Percentiles rank a stretch among this genome's conserved stretches.
phyloP scores from a whole-genome alignment of 106 monocot genomes.

The Triglochin maritima region DNA sequence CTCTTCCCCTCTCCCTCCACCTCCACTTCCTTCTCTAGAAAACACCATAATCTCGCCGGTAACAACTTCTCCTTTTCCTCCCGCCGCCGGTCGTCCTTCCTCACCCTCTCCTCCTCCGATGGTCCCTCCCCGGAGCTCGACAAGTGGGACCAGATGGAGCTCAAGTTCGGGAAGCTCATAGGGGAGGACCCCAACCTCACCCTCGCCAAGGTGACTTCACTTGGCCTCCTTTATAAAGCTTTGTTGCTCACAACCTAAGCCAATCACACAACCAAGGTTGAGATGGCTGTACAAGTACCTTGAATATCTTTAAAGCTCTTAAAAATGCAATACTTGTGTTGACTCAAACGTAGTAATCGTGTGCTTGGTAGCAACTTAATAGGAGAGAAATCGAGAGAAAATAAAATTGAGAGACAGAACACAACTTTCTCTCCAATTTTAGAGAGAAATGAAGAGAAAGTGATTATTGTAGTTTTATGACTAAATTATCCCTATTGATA shows the following conservation, averaged over 20 bases:
- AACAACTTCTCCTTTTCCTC: constrained; percentile 12
- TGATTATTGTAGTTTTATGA: too few species aligned
- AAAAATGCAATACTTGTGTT: not conserved
- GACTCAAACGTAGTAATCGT: too few species aligned
- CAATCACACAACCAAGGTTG: too few species aligned
- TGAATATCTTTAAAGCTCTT: not conserved
- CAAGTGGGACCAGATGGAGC: constrained; percentile 88
- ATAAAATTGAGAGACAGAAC: too few species aligned
- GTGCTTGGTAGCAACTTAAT: too few species aligned
- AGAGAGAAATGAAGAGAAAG: too few species aligned
- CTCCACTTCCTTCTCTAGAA: not conserved
- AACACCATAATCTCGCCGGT: not conserved
- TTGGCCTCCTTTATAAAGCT: not conserved
- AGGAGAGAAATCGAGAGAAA: too few species aligned
- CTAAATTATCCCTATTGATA: too few species aligned
- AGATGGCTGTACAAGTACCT: too few species aligned
- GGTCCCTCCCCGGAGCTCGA: constrained; percentile 37
- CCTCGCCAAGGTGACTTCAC: constrained; percentile 55
- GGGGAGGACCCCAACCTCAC: constrained; percentile 92
- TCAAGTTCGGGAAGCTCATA: constrained; percentile 76
- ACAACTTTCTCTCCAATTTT: too few species aligned
- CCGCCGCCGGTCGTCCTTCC: constrained; percentile 6
- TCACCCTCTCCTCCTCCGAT: constrained; percentile 20
- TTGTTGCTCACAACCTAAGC: too few species aligned
- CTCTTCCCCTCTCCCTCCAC: constrained; percentile 1